Evolutionary conservation across 1,139 yeast species (phyloP).

Genomic region (Saccharomyces hybrid): DNA sequence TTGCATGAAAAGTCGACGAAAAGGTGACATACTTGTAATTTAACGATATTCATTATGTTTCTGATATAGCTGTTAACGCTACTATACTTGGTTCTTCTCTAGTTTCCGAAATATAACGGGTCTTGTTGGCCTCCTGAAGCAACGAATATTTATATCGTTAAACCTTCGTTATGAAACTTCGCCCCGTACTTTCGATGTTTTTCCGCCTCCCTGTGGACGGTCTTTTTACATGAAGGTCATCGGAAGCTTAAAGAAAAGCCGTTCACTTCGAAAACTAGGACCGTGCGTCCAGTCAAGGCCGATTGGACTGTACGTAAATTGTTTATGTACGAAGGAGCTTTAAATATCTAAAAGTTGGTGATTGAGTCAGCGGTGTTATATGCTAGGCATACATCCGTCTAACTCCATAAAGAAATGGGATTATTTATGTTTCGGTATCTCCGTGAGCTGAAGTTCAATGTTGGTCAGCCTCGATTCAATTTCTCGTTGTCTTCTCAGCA

Average conservation of each 20-base stretch:
- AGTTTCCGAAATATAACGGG: conserved; percentile 39
- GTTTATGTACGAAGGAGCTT: neutral
- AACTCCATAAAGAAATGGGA: neutral
- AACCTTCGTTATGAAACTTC: conserved; percentile 1
- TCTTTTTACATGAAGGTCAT: neutral
- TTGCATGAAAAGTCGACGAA: neutral
- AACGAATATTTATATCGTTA: conserved; percentile 37
- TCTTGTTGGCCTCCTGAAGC: conserved; percentile 32
- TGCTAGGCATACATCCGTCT: no score
- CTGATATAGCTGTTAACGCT: conserved; percentile 83
- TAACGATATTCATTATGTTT: conserved; percentile 48
- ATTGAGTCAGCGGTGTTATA: neutral
- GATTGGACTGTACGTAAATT: neutral
- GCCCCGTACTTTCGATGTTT: neutral
- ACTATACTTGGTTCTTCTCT: conserved; percentile 75
- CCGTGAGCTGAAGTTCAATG: neutral
- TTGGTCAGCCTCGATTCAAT: neutral
- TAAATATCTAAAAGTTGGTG: neutral
- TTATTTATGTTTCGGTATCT: neutral
- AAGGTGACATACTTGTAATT: conserved; percentile 33
- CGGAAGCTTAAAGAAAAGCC: neutral
- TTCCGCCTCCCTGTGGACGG: neutral
- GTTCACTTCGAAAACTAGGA: neutral
- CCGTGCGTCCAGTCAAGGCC: neutral
- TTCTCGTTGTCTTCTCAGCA: neutral